A percentile compares a stretch with the other conserved stretches of the same genome.
These are phyloP conservation scores for Dichotomopilus funicola DNA, from an alignment of 2,329 filamentous ascomycete species.

Conservation along the genomic window DNA sequence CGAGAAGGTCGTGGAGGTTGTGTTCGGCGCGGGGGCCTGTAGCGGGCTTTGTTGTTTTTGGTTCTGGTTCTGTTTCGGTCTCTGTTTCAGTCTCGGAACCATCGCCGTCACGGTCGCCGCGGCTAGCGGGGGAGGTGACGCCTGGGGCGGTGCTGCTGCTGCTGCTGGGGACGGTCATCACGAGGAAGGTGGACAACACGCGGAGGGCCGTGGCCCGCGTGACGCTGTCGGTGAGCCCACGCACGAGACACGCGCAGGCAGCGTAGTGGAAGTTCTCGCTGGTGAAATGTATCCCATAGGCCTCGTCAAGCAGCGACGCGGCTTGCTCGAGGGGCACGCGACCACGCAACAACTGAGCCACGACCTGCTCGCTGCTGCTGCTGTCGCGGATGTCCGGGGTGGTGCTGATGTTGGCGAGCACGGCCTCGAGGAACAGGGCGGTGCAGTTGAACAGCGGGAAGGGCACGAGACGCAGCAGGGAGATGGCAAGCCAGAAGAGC, in stretches of 20 bases:
- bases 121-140: no score
- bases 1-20: constrained; percentile 28
- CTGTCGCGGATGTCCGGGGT: constrained; percentile 53
- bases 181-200: constrained; percentile 56
- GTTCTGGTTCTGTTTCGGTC: no score
- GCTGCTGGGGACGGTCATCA: constrained; percentile 35
- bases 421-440: constrained; percentile 57
- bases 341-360: constrained; percentile 54
- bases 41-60: not conserved
- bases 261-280: constrained; percentile 61
- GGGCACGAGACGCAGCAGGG: constrained; percentile 58
- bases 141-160: not conserved
- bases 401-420: constrained; percentile 57
- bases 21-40: constrained; percentile 9
- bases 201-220: constrained; percentile 54
- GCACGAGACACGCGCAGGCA: constrained; percentile 56
- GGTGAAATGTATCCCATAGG: constrained; percentile 60
- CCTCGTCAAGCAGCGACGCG: constrained; percentile 54
- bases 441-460: constrained; percentile 58
- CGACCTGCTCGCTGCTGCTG: constrained; percentile 50
- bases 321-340: constrained; percentile 55
- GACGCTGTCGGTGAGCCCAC: constrained; percentile 56
- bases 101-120: no score
- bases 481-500: constrained; percentile 64
- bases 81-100: no score